Evolutionary conservation across 305 asterid genomes (phyloP), one percentile per base, ranked within the genome.

Genomic region (Fraxinus nigra): DNA sequence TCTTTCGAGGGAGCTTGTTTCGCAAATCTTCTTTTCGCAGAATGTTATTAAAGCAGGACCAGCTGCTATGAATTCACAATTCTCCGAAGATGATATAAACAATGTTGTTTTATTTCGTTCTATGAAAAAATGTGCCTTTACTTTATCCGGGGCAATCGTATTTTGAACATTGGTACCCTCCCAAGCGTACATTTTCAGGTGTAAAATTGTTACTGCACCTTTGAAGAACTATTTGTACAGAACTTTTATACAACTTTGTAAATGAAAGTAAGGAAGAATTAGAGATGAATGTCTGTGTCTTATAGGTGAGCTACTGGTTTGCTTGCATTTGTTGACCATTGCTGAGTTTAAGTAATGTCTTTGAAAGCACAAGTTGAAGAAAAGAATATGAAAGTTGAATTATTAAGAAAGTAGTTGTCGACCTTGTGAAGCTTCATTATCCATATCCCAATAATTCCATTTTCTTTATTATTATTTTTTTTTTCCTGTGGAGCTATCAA

Each of bases 151-250:
- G 28, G 67, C 8, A 56, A n/a, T n/a, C 4, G 11, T 6, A 56
- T 56, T 56, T 20, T 18, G 7, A 20, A 56, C 28, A 51, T 51
- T 16, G 22, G 67, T 20, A 56, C 28, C 7, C 18, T 26, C 34
- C 37, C 59, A 76, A 78, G 76, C 32, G 63, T 72, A 78, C 80
- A 61, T 75, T 81, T 84, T 83, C 86, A 79, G 86, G 83, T 84
- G 85, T 81, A 81, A 78, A 80, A 37, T 69, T 70, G 83, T 81
- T 46, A 78, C 67, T 65, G 46, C 85, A 81, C 81, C 84, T 79
- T 78, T 8, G 5, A 40, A 65, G 81, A 51, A 48, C 24, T 35
- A 51, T 32, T 32, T 85, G 86, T 83, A 82, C 79, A 81, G 43
- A 84, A 40, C 46, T 28, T 77, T 43, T n/a, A 56, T 83, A 24